Base-by-base conservation (phyloP, 1,139 yeast genomes). In the Pichia sp. region DNA sequence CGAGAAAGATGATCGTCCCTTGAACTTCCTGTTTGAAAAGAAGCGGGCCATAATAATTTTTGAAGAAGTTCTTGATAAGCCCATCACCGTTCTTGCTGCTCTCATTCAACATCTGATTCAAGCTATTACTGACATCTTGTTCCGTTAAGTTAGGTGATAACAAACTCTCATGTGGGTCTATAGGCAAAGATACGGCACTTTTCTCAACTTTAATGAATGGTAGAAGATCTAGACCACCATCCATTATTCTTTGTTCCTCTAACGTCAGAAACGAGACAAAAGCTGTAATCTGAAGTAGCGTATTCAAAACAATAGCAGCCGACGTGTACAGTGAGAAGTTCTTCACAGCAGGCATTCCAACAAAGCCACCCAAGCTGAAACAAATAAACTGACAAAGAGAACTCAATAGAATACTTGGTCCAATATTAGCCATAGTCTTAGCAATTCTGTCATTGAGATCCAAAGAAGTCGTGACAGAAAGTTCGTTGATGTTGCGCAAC, bases 261-360 rank as follows among this genome's bases (percentile, higher is more conserved):
- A 84, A 53, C 0, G 85, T 56, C 42, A 91, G 59, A 3, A 86
- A 68, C 0, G 95, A 72, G 6, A 86, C 71, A 56, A 88, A 88
- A 34, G 81, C 74, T 0, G 96, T 86, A 59, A 87, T 60, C 53
- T 91, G 97, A 23, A 91, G 64, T 1, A 77, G 32, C 4, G 91
- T 79, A 55, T 91, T 88, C 49, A 85, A 64, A 12, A 79, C 55
- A 3, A 91, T 79, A 0, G 97, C 93, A 11, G 88, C 84, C 0
- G 95, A 93, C 12, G 95, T 84, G 53, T 85, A 91, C 19, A 79
- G 62, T 0, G 98, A 96, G 66, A 91, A 91, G 57, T 88, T 91
- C 45, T 80, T 71, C 8, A 88, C 97, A 0, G 97, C 97, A 3
- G 97, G 97, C 96, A 88, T 91, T 14, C 78, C 72, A 6, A 91